Base-by-base conservation (phyloP, 106 monocot genomes). In the Narthecium ossifragum region DNA sequence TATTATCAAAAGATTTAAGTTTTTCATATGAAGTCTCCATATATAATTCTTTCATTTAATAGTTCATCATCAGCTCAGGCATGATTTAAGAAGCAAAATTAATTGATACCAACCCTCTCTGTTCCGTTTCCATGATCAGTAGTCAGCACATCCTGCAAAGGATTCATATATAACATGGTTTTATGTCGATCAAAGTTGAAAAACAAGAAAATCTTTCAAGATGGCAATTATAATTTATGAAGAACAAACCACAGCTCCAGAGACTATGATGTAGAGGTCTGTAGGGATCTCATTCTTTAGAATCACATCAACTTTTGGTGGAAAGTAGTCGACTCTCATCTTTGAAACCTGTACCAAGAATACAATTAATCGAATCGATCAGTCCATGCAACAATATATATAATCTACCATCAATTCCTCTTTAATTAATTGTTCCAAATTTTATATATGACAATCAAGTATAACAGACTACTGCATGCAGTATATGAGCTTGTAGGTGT, bases 271-370 rank as follows among this genome's bases (percentile, higher is more conserved):
- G 55, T 77, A 88, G 48, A 79, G 62, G 38, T 88, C 83, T 34
- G 70, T 74, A 2, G 83, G 73, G 10, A 74, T 68, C 56, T 88
- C 83, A 63, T 80, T 83, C 53, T 88, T 78, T 31, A 78, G 29
- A 22, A 88, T 63, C 22, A 88, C 72, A 51, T 83, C 79, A 59
- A 78, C 82, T 46, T 57, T 82, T 20, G 87, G 82, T 62, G 78
- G 78, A 58, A 72, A 83, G 33, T 83, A 79, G 46, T 88, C 87
- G 2, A 62, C 75, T 55, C 83, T 54, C 78, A 88, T 83, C 61
- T 88, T 76, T 54, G 72, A 39, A 46, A 83, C 78, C 87, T 88
- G 53, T 69, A 17, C 43, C 40, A 43, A 11, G n/a, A n/a, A n/a
- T n/a, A n/a, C n/a, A n/a, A n/a, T n/a, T n/a, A n/a, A n/a, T n/a